These are phyloP conservation scores for Strobilomyces confusus DNA, from an alignment of 768 basidiomycete species.

Conservation along the genomic window DNA sequence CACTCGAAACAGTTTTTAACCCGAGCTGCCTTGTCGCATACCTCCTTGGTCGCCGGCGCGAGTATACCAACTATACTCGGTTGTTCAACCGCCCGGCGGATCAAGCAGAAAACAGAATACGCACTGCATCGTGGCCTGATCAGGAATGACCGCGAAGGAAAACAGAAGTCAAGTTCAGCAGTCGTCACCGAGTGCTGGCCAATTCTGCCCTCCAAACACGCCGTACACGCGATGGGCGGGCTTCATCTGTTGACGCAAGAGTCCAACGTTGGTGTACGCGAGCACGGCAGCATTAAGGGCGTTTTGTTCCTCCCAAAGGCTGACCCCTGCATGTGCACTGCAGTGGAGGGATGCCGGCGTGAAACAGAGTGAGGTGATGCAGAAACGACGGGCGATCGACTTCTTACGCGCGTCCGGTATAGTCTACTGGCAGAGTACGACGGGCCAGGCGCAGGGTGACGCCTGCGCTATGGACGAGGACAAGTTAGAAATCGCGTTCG, in stretches of 20 bases:
- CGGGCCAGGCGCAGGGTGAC: slow-evolving; percentile 77
- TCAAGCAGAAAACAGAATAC: slow-evolving; percentile 17
- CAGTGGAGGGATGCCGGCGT: background rate
- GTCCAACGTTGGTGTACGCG: slow-evolving; percentile 74
- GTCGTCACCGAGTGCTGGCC: slow-evolving; percentile 58
- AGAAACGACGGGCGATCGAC: background rate
- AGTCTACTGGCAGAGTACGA: slow-evolving; percentile 62
- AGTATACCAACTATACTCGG: slow-evolving; percentile 57
- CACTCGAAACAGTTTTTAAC: slow-evolving; percentile 71
- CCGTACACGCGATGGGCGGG: slow-evolving; percentile 80
- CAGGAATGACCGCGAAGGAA: slow-evolving; percentile 63
- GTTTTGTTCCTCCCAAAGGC: slow-evolving; percentile 86
- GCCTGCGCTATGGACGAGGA: slow-evolving; percentile 50
- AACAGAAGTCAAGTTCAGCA: background rate
- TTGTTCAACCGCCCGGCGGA: background rate
- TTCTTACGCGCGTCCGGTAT: slow-evolving; percentile 66
- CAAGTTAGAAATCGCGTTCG: background rate
- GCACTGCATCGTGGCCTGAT: slow-evolving; percentile 69
- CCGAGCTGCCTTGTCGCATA: slow-evolving; percentile 52
- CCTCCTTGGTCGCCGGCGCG: slow-evolving; percentile 65
- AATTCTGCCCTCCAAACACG: slow-evolving; percentile 70
- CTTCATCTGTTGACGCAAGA: slow-evolving; percentile 75
- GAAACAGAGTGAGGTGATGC: background rate
- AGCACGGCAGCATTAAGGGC: slow-evolving; percentile 83
- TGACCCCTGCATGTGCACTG: slow-evolving; percentile 74